phyloP scores from a whole-genome alignment of 345 rosid genomes.

The Pugionium dolabratum region DNA sequence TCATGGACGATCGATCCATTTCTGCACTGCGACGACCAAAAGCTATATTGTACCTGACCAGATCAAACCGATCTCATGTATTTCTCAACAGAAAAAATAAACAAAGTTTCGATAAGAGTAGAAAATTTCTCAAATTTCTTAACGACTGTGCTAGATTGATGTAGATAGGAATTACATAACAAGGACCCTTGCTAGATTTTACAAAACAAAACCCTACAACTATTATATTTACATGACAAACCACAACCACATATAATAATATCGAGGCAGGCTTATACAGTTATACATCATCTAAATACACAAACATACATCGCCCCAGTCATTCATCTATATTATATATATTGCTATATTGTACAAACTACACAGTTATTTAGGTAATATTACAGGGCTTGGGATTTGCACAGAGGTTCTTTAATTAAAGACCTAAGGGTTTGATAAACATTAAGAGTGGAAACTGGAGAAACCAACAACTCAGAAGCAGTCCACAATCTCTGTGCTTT shows the following conservation, averaged over 20 bases:
- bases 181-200: constrained; percentile 20
- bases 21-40: no score
- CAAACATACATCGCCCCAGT: neutral
- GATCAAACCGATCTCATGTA: no score
- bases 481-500: constrained; percentile 79
- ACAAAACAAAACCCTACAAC: constrained; percentile 38
- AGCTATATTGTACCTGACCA: no score
- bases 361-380: neutral
- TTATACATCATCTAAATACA: constrained; percentile 15
- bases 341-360: constrained; percentile 14
- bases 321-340: neutral
- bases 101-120: neutral
- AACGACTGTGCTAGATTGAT: constrained; percentile 12
- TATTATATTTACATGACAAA: constrained; percentile 25
- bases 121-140: neutral
- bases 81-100: neutral
- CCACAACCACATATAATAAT: constrained; percentile 7
- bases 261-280: constrained; percentile 22
- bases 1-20: no score
- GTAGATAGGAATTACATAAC: constrained; percentile 16
- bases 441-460: constrained; percentile 44
- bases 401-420: neutral
- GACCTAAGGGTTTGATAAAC: constrained; percentile 7
- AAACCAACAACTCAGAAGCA: constrained; percentile 71
- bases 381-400: constrained; percentile 1